Conservation (phyloP, 1,284 basidiomycete genomes). For the Ceratobasidium sp. region DNA sequence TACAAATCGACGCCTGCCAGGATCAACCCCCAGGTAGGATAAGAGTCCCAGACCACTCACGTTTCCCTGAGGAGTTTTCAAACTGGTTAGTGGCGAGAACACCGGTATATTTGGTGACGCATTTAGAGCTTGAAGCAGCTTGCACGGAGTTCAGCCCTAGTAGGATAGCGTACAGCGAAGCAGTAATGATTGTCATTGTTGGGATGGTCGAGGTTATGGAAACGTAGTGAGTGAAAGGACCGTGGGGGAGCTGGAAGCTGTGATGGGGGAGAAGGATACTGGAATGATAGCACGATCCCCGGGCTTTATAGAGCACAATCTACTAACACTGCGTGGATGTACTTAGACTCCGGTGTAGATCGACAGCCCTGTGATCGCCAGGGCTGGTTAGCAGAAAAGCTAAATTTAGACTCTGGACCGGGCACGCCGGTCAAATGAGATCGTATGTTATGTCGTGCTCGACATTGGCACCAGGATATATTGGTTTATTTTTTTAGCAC, state of each 20-base stretch:
- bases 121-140: neutral
- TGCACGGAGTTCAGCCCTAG: neutral
- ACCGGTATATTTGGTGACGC: neutral
- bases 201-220: neutral
- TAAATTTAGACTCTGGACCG: neutral
- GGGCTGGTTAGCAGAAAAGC: neutral
- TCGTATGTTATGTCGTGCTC: too few species aligned
- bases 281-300: neutral
- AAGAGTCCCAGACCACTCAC: neutral
- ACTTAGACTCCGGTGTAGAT: neutral
- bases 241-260: neutral
- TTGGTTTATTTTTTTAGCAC: too few species aligned
- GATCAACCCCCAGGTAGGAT: neutral
- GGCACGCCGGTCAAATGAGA: neutral
- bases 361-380: neutral
- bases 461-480: too few species aligned
- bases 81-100: neutral
- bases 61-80: neutral
- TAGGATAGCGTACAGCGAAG: neutral
- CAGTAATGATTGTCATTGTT: neutral
- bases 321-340: neutral
- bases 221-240: neutral
- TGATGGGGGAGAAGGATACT: neutral
- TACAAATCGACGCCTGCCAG: neutral
- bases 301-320: neutral